Conservation (phyloP, 768 basidiomycete genomes). For the Trametes punicea region DNA sequence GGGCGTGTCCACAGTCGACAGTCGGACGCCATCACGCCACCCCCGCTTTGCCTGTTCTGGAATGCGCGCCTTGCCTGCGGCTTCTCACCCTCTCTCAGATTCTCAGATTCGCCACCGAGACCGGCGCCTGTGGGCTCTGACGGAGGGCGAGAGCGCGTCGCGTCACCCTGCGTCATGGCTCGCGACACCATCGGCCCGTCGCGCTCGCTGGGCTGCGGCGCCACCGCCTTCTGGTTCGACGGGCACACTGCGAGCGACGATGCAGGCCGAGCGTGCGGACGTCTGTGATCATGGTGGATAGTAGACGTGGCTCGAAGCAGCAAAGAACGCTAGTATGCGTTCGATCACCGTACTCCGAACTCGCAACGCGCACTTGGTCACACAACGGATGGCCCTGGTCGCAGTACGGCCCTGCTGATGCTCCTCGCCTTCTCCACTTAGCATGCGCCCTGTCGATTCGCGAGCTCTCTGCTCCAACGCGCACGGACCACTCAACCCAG, state of each 20-base stretch:
- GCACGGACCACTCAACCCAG: not conserved
- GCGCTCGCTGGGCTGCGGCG: not conserved
- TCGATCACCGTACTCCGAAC: not conserved
- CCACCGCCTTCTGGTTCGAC: no score
- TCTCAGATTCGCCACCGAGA: constrained; percentile 8
- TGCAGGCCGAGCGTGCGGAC: no score
- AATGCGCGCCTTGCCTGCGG: constrained; percentile 3
- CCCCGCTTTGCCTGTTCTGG: constrained; percentile 10
- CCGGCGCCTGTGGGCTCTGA: no score
- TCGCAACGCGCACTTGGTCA: no score
- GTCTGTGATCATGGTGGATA: not conserved
- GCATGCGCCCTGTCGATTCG: not conserved
- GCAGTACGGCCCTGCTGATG: constrained; percentile 14
- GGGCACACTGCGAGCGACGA: no score
- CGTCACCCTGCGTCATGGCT: constrained; percentile 11
- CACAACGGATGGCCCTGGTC: not conserved
- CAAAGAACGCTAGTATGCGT: not conserved
- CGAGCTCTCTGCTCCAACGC: constrained; percentile 9
- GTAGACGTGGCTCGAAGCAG: constrained; percentile 6
- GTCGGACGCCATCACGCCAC: constrained; percentile 21
- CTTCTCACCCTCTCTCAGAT: constrained; percentile 4
- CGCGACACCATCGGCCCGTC: not conserved
- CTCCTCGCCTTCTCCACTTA: constrained; percentile 16
- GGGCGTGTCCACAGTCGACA: constrained; percentile 12
- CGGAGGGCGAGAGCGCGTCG: not conserved